Percentiles rank a stretch among this genome's conserved stretches.
These are phyloP conservation scores for Brettanomyces anomalus DNA, from an alignment of 805 yeast species.

Conservation along the genomic window DNA sequence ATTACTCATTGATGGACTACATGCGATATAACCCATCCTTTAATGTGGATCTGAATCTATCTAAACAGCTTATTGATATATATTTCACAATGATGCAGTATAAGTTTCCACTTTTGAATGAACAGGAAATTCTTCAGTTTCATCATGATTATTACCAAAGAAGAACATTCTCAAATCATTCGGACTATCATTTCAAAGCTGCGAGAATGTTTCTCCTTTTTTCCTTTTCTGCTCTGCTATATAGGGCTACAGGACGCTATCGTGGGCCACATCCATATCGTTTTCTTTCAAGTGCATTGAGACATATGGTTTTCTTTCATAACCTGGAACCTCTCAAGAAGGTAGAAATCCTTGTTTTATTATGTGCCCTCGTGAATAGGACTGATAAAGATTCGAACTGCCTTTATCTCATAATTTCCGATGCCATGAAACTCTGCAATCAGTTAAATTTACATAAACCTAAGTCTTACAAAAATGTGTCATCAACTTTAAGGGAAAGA, in stretches of 20 bases:
- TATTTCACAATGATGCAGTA: slow-evolving; percentile 47
- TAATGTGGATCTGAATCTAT: slow-evolving; percentile 39
- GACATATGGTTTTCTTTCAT: slow-evolving; percentile 42
- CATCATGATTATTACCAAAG: slow-evolving; percentile 33
- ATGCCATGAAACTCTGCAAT: slow-evolving; percentile 41
- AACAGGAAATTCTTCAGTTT: slow-evolving; percentile 40
- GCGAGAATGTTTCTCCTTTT: slow-evolving; percentile 49
- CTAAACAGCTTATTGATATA: slow-evolving; percentile 44
- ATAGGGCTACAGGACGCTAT: slow-evolving; percentile 48
- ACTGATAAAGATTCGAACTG: slow-evolving; percentile 53
- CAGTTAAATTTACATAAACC: slow-evolving; percentile 28
- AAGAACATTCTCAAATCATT: slow-evolving; percentile 14
- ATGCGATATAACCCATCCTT: slow-evolving; percentile 40
- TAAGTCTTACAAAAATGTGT: slow-evolving; percentile 24
- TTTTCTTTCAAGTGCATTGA: slow-evolving; percentile 50
- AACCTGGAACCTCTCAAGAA: slow-evolving; percentile 33
- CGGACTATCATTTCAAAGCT: slow-evolving; percentile 42
- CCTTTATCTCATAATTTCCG: slow-evolving; percentile 43
- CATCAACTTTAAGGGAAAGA: slow-evolving; percentile 23
- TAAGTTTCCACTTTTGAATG: slow-evolving; percentile 48
- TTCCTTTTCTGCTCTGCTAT: slow-evolving; percentile 42
- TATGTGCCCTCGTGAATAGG: slow-evolving; percentile 48
- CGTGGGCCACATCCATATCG: slow-evolving; percentile 45
- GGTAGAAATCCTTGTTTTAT: slow-evolving; percentile 42
- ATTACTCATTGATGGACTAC: slow-evolving; percentile 39